Conservation (phyloP, 345 rosid genomes). For the Acer negundo region DNA sequence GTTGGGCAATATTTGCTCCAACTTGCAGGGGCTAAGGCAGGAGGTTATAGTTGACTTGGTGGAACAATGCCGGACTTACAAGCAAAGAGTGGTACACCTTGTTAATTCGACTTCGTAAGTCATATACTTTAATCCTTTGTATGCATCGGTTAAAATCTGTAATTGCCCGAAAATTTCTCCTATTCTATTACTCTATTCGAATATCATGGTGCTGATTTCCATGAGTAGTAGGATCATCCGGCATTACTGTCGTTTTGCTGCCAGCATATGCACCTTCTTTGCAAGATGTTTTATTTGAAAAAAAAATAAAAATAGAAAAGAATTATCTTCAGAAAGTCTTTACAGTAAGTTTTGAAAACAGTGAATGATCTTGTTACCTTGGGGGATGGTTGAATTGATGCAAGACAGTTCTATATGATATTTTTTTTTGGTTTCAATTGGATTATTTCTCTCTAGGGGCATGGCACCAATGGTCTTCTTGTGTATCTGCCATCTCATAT, state of each 20-base stretch:
- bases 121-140: conserved; percentile 12
- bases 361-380: neutral
- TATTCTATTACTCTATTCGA: neutral
- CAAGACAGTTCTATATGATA: neutral
- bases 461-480: neutral
- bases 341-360: conserved; percentile 1
- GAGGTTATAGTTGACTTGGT: conserved; percentile 97
- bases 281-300: neutral
- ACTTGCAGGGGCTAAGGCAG: conserved; percentile 82
- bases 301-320: neutral
- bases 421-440: neutral
- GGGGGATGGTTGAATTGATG: neutral
- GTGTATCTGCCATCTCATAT: neutral
- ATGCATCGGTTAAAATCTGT: neutral
- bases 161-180: neutral
- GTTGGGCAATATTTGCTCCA: conserved; percentile 17
- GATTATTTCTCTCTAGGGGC: neutral
- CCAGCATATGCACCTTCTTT: neutral
- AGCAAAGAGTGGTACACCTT: conserved; percentile 97
- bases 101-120: conserved; percentile 97
- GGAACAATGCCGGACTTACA: conserved; percentile 94
- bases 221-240: neutral
- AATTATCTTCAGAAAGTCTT: neutral
- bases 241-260: neutral
- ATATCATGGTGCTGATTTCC: neutral